Base-by-base conservation (phyloP, 2,329 filamentous ascomycete genomes). In the Trichoderma polysporum region DNA sequence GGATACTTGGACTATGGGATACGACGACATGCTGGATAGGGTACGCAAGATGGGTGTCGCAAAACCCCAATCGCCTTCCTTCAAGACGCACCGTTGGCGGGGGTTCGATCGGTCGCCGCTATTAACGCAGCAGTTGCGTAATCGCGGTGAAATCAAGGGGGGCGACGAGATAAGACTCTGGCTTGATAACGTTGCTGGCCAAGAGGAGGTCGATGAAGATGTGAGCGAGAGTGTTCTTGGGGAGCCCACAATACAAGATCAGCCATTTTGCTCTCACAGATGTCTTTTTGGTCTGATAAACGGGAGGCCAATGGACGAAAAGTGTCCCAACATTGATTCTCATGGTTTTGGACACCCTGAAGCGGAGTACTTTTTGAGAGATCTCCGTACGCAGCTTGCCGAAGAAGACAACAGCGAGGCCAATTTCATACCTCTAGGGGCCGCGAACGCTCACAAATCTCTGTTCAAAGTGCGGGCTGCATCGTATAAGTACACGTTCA, bases 1-100 rank as follows among this genome's bases (percentile, higher is more conserved):
- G 60, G 71, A 72, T 31, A 75, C 64, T 25, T 81, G 74, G 79
- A 72, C 69, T 39, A 71, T 79, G 1, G 76, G 80, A 69, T 76
- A 73, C 64, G 71, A 78, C 9, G 72, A 77, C 29, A 39, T 76
- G 0, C 56, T 77, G 8, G 70, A 68, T 6, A 73, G 68, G 8
- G 75, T 75, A 7, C 74, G 71, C 8, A 54, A n/a, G 52, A 68
- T 69, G 31, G 69, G 68, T 5, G 71, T 71, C 19, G 74, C 74
- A 49, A 47, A 53, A 29, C 69, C 63, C 3, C 68, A 59, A 57
- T 56, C 45, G 10, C 73, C 72, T 45, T 69, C 68, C 5, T 75
- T 76, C 54, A 76, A 72, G 45, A 65, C 72, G 22, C 66, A 73
- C 53, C 70, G 70, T 29, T 79, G 71, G 76, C 73, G 71, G 17